A percentile compares a stretch with the other conserved stretches of the same genome.
These are phyloP conservation scores for Pythium brachiatum DNA, from an alignment of 352 stramenopile species.

Conservation along the genomic window DNA sequence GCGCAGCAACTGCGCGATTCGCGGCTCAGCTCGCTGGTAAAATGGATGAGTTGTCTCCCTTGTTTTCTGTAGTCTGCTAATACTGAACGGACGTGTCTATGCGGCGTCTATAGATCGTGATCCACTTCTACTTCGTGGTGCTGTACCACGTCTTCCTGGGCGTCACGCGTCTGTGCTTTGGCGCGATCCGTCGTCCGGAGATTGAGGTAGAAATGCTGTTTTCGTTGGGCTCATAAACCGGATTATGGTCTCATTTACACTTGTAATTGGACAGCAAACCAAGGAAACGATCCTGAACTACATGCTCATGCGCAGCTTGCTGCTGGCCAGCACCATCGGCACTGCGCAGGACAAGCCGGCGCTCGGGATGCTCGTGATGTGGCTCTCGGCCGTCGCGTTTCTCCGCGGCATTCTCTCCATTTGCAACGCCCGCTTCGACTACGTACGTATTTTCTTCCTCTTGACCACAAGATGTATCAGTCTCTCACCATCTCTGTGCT, in stretches of 20 bases:
- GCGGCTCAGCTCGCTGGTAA: slow-evolving; percentile 53
- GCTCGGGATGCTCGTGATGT: slow-evolving; percentile 54
- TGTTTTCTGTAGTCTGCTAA: background rate
- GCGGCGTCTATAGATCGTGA: slow-evolving; percentile 43
- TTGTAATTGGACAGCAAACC: slow-evolving; percentile 46
- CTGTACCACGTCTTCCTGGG: slow-evolving; percentile 67
- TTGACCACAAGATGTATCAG: background rate
- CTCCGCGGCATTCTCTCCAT: slow-evolving; percentile 61
- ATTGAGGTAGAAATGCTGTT: slow-evolving; percentile 36
- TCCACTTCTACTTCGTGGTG: slow-evolving; percentile 67
- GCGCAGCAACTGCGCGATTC: slow-evolving; percentile 47
- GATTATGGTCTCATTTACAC: background rate
- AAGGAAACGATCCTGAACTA: slow-evolving; percentile 82
- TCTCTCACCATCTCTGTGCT: background rate
- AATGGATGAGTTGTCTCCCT: background rate
- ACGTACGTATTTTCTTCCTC: slow-evolving; percentile 30
- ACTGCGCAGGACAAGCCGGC: slow-evolving; percentile 32
- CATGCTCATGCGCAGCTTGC: slow-evolving; percentile 63
- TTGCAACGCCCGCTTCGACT: slow-evolving; percentile 61
- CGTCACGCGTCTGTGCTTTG: slow-evolving; percentile 44
- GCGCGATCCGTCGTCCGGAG: slow-evolving; percentile 44
- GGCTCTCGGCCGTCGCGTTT: slow-evolving; percentile 61
- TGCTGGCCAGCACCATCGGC: slow-evolving; percentile 72
- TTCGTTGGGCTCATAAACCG: background rate
- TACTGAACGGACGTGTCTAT: background rate